Evolutionary conservation across 1,139 yeast genomes (phyloP).

Genomic region (Pichia sp.): DNA sequence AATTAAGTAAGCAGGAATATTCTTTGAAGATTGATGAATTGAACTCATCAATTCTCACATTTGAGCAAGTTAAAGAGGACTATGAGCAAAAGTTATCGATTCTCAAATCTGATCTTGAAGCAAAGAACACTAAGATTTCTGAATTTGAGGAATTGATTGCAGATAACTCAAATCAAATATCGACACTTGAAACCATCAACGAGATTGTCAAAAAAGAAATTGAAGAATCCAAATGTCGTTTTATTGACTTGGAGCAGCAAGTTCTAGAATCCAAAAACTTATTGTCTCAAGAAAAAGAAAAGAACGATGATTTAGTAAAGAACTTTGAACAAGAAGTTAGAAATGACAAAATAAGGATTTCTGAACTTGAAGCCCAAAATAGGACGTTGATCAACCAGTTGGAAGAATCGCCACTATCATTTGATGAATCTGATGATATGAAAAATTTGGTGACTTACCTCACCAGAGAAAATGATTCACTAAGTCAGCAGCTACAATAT

Average conservation of each 20-base stretch:
- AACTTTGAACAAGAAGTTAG: conserved; percentile 48
- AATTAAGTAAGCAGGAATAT: conserved; percentile 29
- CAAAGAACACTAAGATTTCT: conserved; percentile 9
- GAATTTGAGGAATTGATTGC: conserved; percentile 37
- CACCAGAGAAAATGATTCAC: conserved; percentile 70
- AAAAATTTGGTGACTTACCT: conserved; percentile 55
- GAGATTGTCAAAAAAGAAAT: conserved; percentile 37
- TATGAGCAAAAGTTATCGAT: conserved; percentile 16
- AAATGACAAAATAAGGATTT: conserved; percentile 35
- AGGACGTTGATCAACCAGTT: conserved; percentile 61
- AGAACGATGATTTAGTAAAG: conserved; percentile 36
- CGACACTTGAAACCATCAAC: conserved; percentile 41
- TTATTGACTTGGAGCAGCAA: conserved; percentile 28
- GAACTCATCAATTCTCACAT: conserved; percentile 15
- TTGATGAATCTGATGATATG: conserved; percentile 29
- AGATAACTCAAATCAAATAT: conserved; percentile 44
- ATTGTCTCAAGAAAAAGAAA: conserved; percentile 30
- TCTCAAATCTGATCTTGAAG: conserved; percentile 14
- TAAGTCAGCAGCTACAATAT: conserved; percentile 50
- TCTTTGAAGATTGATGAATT: conserved; percentile 30
- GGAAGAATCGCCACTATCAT: conserved; percentile 31
- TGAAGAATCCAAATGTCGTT: conserved; percentile 28
- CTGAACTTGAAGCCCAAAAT: conserved; percentile 61
- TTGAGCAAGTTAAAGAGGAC: conserved; percentile 20
- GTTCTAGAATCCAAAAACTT: conserved; percentile 24